These are phyloP conservation scores for Fusarium siculi DNA, from an alignment of 2,329 filamentous ascomycete species.

Conservation along the genomic window DNA sequence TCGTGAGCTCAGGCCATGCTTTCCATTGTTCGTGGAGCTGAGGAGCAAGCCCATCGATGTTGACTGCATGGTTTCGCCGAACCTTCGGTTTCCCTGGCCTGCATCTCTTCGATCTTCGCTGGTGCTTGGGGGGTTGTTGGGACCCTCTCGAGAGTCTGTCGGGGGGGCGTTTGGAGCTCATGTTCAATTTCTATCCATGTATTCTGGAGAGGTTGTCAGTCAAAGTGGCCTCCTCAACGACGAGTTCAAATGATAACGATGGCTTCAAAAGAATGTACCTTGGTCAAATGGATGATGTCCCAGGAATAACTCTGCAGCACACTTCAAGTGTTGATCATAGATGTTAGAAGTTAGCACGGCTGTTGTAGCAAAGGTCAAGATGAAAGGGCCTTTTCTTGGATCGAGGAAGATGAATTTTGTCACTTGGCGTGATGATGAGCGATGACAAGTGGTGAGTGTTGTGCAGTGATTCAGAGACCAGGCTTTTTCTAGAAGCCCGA, in stretches of 20 bases:
- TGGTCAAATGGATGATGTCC: not conserved
- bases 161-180: not conserved
- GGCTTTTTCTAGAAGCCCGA: not conserved
- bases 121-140: not conserved
- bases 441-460: not conserved
- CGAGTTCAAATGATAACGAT: too few relatives aligned
- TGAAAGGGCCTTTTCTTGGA: not conserved
- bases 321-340: not conserved
- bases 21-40: conserved; percentile 44
- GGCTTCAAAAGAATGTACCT: not conserved
- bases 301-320: not conserved
- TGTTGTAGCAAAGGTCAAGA: not conserved
- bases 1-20: conserved; percentile 47
- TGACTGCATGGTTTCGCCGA: not conserved
- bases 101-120: not conserved
- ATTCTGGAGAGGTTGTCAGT: not conserved
- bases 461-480: conserved; percentile 22
- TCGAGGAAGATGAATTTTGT: not conserved
- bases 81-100: not conserved
- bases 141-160: not conserved
- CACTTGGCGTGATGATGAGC: not conserved
- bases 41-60: not conserved
- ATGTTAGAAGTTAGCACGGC: not conserved
- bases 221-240: too few relatives aligned
- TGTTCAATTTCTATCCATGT: not conserved